phyloP scores from a whole-genome alignment of 2,329 filamentous ascomycete genomes.

The Trichoderma oligosporum region DNA sequence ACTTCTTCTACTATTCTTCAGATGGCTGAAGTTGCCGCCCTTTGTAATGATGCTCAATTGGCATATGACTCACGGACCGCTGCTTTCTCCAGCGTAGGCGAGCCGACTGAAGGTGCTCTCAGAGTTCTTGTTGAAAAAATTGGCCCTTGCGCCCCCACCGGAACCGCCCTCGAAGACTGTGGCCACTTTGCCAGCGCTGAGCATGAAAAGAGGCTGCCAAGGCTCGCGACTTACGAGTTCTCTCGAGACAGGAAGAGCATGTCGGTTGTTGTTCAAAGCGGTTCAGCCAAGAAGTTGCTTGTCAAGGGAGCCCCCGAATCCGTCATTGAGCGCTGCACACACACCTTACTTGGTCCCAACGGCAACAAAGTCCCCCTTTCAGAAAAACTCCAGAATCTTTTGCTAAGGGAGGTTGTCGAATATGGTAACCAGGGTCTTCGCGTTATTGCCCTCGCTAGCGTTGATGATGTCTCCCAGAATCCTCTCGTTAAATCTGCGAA shows the following conservation, averaged over 20 bases:
- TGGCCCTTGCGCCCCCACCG: slow-evolving; percentile 67
- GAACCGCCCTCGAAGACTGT: slow-evolving; percentile 55
- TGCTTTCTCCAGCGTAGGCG: slow-evolving; percentile 78
- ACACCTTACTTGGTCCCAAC: slow-evolving; percentile 70
- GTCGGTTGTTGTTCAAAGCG: slow-evolving; percentile 82
- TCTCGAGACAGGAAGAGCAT: slow-evolving; percentile 98
- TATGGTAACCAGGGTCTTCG: slow-evolving; percentile 92
- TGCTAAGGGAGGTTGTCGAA: slow-evolving; percentile 76
- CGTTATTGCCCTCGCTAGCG: slow-evolving; percentile 85
- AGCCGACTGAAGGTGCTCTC: slow-evolving; percentile 91
- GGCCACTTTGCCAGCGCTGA: slow-evolving; percentile 78
- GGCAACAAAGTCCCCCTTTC: slow-evolving; percentile 74
- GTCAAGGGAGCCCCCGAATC: slow-evolving; percentile 97
- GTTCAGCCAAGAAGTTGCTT: slow-evolving; percentile 70
- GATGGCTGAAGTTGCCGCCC: slow-evolving; percentile 65
- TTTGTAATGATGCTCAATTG: slow-evolving; percentile 87
- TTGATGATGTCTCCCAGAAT: slow-evolving; percentile 70
- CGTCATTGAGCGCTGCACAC: slow-evolving; percentile 85
- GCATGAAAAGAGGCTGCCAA: slow-evolving; percentile 73
- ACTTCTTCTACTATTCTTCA: slow-evolving; percentile 74
- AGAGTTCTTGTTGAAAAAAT: slow-evolving; percentile 91
- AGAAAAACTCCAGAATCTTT: slow-evolving; percentile 62
- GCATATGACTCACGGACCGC: slow-evolving; percentile 74
- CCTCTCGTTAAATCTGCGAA: slow-evolving; percentile 71
- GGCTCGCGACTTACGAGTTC: slow-evolving; percentile 90